These are phyloP conservation scores for Metschnikowia chrysomelidarum DNA, from an alignment of 805 yeast genomes.

Conservation along the genomic window DNA sequence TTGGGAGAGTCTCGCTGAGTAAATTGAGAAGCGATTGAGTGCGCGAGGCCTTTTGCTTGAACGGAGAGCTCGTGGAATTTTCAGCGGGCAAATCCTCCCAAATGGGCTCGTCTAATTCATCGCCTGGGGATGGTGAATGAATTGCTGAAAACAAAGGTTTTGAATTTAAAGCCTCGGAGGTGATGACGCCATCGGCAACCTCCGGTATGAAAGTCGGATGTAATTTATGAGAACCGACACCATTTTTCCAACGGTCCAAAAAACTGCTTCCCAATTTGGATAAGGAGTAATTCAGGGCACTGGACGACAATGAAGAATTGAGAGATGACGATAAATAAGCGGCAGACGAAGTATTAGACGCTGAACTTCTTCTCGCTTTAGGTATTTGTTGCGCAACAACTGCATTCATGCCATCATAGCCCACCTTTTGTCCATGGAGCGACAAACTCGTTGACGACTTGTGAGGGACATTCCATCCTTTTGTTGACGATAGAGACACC, in stretches of 20 bases:
- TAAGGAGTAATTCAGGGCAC: slow-evolving; percentile 38
- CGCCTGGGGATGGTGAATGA: slow-evolving; percentile 18
- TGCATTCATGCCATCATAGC: slow-evolving; percentile 19
- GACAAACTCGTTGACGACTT: slow-evolving; percentile 33
- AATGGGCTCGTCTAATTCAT: slow-evolving; percentile 15
- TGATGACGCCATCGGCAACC: slow-evolving; percentile 8
- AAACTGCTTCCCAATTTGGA: slow-evolving; percentile 43
- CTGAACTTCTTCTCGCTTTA: slow-evolving; percentile 22
- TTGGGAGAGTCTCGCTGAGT: slow-evolving; percentile 7
- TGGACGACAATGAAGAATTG: slow-evolving; percentile 36
- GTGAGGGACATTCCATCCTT: slow-evolving; percentile 50
- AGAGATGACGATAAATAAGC: slow-evolving; percentile 43
- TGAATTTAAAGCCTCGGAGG: slow-evolving; percentile 7
- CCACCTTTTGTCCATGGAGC: slow-evolving; percentile 16
- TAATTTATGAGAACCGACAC: slow-evolving; percentile 17
- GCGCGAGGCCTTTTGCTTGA: slow-evolving; percentile 21
- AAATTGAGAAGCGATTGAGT: slow-evolving; percentile 38
- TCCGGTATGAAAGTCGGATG: slow-evolving; percentile 9
- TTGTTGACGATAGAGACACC: slow-evolving; percentile 27
- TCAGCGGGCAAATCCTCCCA: slow-evolving; percentile 14
- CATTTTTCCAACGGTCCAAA: slow-evolving; percentile 44
- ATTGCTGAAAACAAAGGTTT: slow-evolving; percentile 8
- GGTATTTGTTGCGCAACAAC: slow-evolving; percentile 22
- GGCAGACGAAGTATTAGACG: slow-evolving; percentile 38
- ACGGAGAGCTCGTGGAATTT: slow-evolving; percentile 6